phyloP scores from a whole-genome alignment of 768 basidiomycete species.

The Pleurotus salmoneostramineus region DNA sequence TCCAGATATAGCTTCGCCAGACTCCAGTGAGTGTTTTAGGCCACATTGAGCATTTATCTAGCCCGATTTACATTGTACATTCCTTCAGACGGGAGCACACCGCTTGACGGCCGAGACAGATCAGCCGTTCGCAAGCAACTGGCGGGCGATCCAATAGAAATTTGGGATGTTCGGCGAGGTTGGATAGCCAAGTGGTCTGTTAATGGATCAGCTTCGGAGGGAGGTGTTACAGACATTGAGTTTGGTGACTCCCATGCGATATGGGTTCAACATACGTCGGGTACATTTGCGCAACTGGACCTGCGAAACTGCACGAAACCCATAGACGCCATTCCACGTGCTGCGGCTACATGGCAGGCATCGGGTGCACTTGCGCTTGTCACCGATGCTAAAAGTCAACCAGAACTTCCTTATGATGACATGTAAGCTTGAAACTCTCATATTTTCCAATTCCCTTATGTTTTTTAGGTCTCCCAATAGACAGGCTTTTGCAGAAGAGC shows the following conservation, averaged over 20 bases:
- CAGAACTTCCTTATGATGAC: conserved; percentile 81
- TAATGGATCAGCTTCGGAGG: conserved; percentile 58
- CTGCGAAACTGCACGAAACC: conserved; percentile 60
- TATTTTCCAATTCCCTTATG: not conserved
- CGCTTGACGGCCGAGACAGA: conserved; percentile 1
- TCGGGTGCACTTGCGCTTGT: conserved; percentile 67
- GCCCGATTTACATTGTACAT: not conserved
- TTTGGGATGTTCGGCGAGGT: conserved; percentile 82
- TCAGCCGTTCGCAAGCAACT: conserved; percentile 11
- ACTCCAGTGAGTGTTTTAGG: not conserved
- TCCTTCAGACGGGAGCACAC: not conserved
- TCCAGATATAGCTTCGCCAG: conserved; percentile 14
- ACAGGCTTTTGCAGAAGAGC: conserved; percentile 25
- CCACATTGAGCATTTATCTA: not conserved
- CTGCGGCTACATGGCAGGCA: conserved; percentile 63
- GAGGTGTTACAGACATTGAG: conserved; percentile 67
- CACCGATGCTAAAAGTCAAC: conserved; percentile 42
- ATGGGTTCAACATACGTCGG: conserved; percentile 72
- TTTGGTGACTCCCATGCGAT: conserved; percentile 71
- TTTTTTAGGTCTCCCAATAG: conserved; percentile 33
- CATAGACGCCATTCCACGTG: conserved; percentile 62
- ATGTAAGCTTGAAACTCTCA: conserved; percentile 39
- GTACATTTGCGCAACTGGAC: conserved; percentile 78
- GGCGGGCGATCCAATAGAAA: conserved; percentile 63
- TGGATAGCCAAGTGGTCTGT: conserved; percentile 85